Percentiles rank a stretch among this genome's conserved stretches.
phyloP scores from a whole-genome alignment of 805 yeast genomes.

The Kodamaea lidongshanica region DNA sequence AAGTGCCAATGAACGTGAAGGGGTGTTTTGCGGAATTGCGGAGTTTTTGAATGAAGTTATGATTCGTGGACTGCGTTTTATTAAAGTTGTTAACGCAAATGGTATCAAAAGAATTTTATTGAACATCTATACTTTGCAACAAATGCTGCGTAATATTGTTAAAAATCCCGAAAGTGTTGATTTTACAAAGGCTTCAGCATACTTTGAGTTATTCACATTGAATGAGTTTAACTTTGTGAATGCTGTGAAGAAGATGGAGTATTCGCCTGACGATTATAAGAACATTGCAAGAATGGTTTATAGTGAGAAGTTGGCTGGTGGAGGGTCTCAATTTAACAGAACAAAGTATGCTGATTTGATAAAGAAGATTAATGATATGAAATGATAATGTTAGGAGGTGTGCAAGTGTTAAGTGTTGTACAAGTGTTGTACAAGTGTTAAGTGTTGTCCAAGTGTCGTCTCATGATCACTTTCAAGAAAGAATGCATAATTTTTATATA shows the following conservation, averaged over 20 bases:
- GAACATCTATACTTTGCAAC: conserved; percentile 63
- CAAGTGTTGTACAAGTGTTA: no score
- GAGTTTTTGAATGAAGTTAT: conserved; percentile 45
- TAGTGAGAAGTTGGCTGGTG: conserved; percentile 37
- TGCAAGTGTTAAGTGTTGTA: no score
- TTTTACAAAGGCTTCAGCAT: conserved; percentile 46
- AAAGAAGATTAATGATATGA: conserved; percentile 22
- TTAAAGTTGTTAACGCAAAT: conserved; percentile 46
- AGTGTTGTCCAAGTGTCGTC: no score
- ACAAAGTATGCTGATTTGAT: conserved; percentile 34
- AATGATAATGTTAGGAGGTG: no score
- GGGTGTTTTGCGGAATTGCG: conserved; percentile 43
- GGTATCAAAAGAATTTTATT: conserved; percentile 56
- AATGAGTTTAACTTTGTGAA: conserved; percentile 45
- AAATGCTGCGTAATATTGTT: conserved; percentile 57
- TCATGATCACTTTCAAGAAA: no score
- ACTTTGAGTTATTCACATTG: conserved; percentile 50
- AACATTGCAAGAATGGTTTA: conserved; percentile 51
- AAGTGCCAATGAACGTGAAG: conserved; percentile 25
- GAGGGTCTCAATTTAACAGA: conserved; percentile 32
- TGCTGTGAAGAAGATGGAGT: conserved; percentile 29
- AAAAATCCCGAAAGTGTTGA: conserved; percentile 47
- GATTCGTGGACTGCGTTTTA: conserved; percentile 46
- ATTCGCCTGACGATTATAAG: conserved; percentile 39
- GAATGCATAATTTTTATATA: no score